phyloP scores from a whole-genome alignment of 805 yeast species.

The Starmerella geochares region DNA sequence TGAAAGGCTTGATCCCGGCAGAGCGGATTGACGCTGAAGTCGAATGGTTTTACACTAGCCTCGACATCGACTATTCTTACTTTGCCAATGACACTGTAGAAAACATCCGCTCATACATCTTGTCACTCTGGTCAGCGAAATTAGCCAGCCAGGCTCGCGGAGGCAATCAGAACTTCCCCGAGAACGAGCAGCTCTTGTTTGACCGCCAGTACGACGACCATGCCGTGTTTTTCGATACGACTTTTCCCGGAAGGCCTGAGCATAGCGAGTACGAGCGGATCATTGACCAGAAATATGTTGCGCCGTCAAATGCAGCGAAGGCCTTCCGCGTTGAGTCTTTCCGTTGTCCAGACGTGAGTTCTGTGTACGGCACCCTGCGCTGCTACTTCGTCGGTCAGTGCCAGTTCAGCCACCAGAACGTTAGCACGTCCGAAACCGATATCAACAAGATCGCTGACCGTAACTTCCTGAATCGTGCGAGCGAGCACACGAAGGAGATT shows the following conservation, averaged over 20 bases:
- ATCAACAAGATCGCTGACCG: conserved; percentile 65
- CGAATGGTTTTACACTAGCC: conserved; percentile 73
- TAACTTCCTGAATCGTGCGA: conserved; percentile 66
- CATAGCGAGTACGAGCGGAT: conserved; percentile 52
- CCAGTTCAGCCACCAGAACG: conserved; percentile 35
- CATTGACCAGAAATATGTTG: conserved; percentile 70
- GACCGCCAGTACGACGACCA: conserved; percentile 72
- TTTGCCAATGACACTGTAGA: conserved; percentile 76
- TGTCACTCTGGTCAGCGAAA: conserved; percentile 84
- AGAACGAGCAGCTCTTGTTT: conserved; percentile 52
- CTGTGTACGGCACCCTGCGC: conserved; percentile 42
- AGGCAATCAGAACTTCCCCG: conserved; percentile 36
- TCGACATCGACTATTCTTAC: conserved; percentile 87
- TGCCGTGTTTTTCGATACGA: conserved; percentile 82
- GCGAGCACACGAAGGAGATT: conserved; percentile 65
- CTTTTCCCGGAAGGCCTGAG: conserved; percentile 41
- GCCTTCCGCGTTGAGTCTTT: conserved; percentile 70
- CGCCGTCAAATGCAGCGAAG: conserved; percentile 30
- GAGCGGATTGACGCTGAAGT: conserved; percentile 75
- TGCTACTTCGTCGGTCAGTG: conserved; percentile 81
- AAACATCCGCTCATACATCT: conserved; percentile 73
- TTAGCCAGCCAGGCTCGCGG: conserved; percentile 69
- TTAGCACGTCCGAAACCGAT: conserved; percentile 38
- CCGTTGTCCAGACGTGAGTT: conserved; percentile 34
- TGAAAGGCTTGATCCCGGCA: conserved; percentile 90